These are phyloP conservation scores for Flaveria linearis DNA, from an alignment of 129 eudicot species.

Conservation along the genomic window DNA sequence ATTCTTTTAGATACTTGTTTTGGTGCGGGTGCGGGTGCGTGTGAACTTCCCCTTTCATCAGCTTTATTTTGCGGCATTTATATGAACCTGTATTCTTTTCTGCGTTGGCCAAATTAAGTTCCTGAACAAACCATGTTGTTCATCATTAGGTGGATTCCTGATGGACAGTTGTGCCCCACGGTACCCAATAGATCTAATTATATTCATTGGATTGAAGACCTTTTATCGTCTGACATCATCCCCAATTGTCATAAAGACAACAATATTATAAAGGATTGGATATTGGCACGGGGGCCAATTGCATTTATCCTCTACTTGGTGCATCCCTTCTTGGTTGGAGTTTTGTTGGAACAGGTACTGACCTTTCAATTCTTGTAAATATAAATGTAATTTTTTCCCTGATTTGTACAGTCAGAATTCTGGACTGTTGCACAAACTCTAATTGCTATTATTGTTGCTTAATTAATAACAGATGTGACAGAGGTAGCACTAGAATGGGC, in stretches of 20 bases:
- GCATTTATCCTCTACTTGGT: slow-evolving; percentile 97
- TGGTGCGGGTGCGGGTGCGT: not conserved
- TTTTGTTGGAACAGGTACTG: slow-evolving; percentile 84
- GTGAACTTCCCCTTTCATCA: not conserved
- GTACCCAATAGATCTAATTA: slow-evolving; percentile 96
- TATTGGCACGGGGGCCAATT: slow-evolving; percentile 96
- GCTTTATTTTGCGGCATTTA: not conserved
- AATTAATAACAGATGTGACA: slow-evolving; percentile 61
- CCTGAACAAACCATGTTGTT: not conserved
- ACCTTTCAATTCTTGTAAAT: not conserved
- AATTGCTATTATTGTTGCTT: not conserved
- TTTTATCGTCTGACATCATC: slow-evolving; percentile 67
- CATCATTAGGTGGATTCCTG: slow-evolving; percentile 89
- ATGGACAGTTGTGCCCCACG: slow-evolving; percentile 98
- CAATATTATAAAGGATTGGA: slow-evolving; percentile 69
- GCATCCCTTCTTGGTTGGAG: slow-evolving; percentile 96
- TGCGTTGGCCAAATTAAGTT: not conserved
- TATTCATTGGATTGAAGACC: slow-evolving; percentile 96
- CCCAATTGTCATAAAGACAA: slow-evolving; percentile 35
- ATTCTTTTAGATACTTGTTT: not conserved
- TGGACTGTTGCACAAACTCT: slow-evolving; percentile 15
- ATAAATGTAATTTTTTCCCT: not conserved
- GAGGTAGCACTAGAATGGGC: slow-evolving; percentile 95
- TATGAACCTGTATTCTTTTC: not conserved
- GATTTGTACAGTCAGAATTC: not conserved